Evolutionary conservation across 2,329 filamentous ascomycete species (phyloP), one percentile per base, ranked within the genome.

Genomic region (Ilyonectria sp.): DNA sequence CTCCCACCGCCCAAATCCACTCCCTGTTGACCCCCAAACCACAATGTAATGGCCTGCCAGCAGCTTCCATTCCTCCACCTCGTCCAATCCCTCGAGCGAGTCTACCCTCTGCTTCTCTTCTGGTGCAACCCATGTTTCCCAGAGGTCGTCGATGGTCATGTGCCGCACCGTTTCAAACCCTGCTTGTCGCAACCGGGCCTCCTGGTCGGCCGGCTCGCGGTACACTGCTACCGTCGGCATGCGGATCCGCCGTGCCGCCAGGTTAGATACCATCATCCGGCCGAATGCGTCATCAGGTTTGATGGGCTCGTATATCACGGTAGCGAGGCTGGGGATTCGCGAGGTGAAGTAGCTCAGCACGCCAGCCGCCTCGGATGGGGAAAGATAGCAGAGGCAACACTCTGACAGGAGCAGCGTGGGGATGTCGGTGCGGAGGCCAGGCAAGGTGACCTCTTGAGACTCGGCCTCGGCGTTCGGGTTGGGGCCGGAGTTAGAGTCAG

Each of bases 301-400:
- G 65, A 97, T 92, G 0, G 96, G 95, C 78, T 99, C 96, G 83
- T 99, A 99, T 29, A 98, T 81, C 44, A 97, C 82, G 3, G 97
- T 82, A 80, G 87, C 74, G 70, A 90, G 62, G 78, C 82, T 69
- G 55, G 77, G 72, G 43, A 89, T 87, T 21, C 79, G 82, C 3
- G 84, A 80, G 17, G 86, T 85, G 74, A 95, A 94, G 79, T 89
- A 91, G 17, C 84, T 79, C 23, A 97, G 80, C 5, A 95, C 90
- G 2, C 83, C 81, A 43, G 86, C 84, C 0, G 94, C 92, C 58
- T 91, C 87, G 0, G 86, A 75, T 0, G 91, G 86, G 9, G 91
- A 86, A 1, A 99, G 87, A 77, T 99, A 99, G 79, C 96, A 94
- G 35, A 99, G 87, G 78, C 96, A 99, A 85, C 96, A 98, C 81